Percentiles rank a stretch among this genome's conserved stretches.
phyloP scores from a whole-genome alignment of 2,329 filamentous ascomycete genomes.

The Geosmithia putterillii region DNA sequence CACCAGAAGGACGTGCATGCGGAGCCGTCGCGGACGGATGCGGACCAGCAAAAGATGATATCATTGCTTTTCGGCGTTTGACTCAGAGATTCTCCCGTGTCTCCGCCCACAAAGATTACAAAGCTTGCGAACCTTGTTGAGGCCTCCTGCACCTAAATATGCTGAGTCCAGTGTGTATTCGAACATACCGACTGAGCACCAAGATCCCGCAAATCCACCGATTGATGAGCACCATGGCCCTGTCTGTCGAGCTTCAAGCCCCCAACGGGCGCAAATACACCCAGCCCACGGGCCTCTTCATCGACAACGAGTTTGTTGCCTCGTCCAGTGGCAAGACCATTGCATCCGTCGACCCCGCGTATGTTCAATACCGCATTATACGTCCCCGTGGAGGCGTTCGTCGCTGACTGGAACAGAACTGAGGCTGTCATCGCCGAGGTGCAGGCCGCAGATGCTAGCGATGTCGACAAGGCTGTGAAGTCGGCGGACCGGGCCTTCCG shows the following conservation, averaged over 20 bases:
- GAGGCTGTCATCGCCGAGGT: constrained; percentile 8
- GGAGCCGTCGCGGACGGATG: neutral
- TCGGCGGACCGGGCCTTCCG: constrained; percentile 52
- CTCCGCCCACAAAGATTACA: neutral
- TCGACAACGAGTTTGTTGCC: constrained; percentile 10
- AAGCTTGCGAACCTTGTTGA: neutral
- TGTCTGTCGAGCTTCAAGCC: constrained; percentile 6
- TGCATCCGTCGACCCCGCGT: constrained; percentile 8
- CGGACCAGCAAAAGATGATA: neutral
- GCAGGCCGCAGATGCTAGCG: constrained; percentile 6
- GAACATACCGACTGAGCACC: neutral
- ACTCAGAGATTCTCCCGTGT: no score
- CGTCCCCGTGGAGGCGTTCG: neutral
- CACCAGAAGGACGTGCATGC: neutral
- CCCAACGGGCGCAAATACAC: constrained; percentile 18
- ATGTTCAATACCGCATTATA: neutral
- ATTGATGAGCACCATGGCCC: neutral
- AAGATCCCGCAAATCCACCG: neutral
- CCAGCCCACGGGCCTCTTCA: constrained; percentile 13
- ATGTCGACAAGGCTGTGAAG: constrained; percentile 10
- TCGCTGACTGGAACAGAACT: constrained; percentile 4
- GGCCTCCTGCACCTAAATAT: neutral
- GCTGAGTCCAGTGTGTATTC: neutral
- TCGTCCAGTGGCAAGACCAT: constrained; percentile 7
- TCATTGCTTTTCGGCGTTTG: no score